These are phyloP conservation scores for Grigorovia humatica DNA, from an alignment of 805 yeast species.

Conservation along the genomic window DNA sequence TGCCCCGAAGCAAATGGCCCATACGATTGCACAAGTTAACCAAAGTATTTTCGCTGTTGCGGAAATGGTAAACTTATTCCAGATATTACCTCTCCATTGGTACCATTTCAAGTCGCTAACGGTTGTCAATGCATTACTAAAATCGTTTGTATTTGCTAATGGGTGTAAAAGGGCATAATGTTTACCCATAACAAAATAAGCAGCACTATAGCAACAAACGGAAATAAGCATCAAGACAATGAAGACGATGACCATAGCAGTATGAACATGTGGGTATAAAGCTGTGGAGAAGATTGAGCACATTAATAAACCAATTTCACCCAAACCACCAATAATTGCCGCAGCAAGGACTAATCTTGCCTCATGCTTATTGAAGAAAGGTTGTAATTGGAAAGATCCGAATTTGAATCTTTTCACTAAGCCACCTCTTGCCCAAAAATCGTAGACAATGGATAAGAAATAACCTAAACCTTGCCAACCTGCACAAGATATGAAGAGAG, in stretches of 20 bases:
- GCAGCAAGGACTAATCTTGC: conserved; percentile 33
- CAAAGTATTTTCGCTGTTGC: conserved; percentile 50
- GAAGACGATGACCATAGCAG: conserved; percentile 63
- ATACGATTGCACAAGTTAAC: conserved; percentile 52
- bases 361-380: conserved; percentile 32
- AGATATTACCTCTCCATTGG: conserved; percentile 28
- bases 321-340: conserved; percentile 39
- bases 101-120: conserved; percentile 3
- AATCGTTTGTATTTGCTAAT: conserved; percentile 11
- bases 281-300: conserved; percentile 66
- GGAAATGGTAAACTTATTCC: conserved; percentile 39
- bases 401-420: conserved; percentile 20
- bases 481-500: conserved; percentile 69
- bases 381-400: conserved; percentile 23
- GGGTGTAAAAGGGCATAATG: conserved; percentile 34
- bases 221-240: conserved; percentile 54
- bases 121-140: conserved; percentile 5
- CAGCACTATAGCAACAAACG: conserved; percentile 34
- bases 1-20: conserved; percentile 62
- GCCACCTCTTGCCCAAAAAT: conserved; percentile 47
- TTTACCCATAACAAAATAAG: conserved; percentile 38
- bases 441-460: conserved; percentile 51
- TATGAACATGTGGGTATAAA: conserved; percentile 43
- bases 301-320: conserved; percentile 63
- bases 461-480: conserved; percentile 70